Evolutionary conservation across 1,139 yeast species (phyloP).

Genomic region (Blastobotrys elegans): DNA sequence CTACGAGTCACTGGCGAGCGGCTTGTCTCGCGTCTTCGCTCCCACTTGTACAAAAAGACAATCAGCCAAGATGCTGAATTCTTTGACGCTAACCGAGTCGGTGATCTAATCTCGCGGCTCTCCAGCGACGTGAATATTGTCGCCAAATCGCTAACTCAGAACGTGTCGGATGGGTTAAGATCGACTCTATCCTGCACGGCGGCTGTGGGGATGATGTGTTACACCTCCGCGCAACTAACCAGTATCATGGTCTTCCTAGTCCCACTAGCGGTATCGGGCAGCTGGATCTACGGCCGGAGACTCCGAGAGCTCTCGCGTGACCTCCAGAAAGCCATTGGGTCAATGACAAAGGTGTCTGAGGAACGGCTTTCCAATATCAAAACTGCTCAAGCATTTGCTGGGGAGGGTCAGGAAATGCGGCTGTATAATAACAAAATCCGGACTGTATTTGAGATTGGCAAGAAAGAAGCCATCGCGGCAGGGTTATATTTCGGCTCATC

Average conservation of each 20-base stretch:
- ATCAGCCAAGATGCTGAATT: slow-evolving; percentile 87
- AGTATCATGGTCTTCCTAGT: slow-evolving; percentile 68
- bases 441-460: slow-evolving; percentile 66
- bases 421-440: slow-evolving; percentile 68
- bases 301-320: slow-evolving; percentile 69
- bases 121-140: slow-evolving; percentile 90
- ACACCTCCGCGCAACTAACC: slow-evolving; percentile 76
- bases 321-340: slow-evolving; percentile 83
- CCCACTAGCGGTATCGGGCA: slow-evolving; percentile 76
- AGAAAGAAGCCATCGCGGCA: slow-evolving; percentile 67
- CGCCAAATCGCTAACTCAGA: slow-evolving; percentile 79
- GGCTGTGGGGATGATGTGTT: slow-evolving; percentile 85
- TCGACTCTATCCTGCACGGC: slow-evolving; percentile 62
- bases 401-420: slow-evolving; percentile 62
- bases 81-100: slow-evolving; percentile 88
- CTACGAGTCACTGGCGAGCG: slow-evolving; percentile 79
- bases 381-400: slow-evolving; percentile 86
- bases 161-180: slow-evolving; percentile 85
- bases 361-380: slow-evolving; percentile 83
- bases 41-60: slow-evolving; percentile 69
- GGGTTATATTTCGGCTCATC: slow-evolving; percentile 69
- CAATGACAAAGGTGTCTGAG: slow-evolving; percentile 82
- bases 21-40: slow-evolving; percentile 74
- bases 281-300: slow-evolving; percentile 71
- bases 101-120: slow-evolving; percentile 83